Percentiles rank a stretch among this genome's conserved stretches.
phyloP scores from a whole-genome alignment of 148 eudicot genomes.

The Limonium bicolor region DNA sequence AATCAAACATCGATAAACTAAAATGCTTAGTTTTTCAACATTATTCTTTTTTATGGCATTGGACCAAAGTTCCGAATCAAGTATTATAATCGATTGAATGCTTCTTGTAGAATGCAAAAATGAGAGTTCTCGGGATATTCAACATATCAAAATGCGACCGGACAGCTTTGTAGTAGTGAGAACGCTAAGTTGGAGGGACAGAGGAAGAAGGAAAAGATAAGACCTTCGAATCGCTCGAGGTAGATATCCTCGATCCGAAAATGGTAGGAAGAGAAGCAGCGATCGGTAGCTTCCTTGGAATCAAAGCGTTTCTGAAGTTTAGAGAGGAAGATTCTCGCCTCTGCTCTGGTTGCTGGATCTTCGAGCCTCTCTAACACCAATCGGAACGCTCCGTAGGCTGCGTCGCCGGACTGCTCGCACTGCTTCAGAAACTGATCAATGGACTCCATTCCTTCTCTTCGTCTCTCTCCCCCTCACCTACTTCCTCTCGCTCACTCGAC shows the following conservation, averaged over 20 bases:
- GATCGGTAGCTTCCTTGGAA: slow-evolving; percentile 24
- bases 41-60: too few relatives aligned
- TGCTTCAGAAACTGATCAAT: slow-evolving; percentile 55
- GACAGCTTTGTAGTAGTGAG: too few relatives aligned
- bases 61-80: too few relatives aligned
- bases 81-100: too few relatives aligned
- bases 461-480: background rate
- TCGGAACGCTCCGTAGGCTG: slow-evolving; percentile 59
- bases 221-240: slow-evolving; percentile 54
- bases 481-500: too few relatives aligned
- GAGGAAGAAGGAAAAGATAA: background rate
- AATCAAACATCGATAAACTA: too few relatives aligned
- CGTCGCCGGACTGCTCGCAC: slow-evolving; percentile 78
- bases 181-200: too few relatives aligned
- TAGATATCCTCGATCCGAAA: slow-evolving; percentile 62
- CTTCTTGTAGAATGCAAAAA: too few relatives aligned
- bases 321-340: slow-evolving; percentile 59
- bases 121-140: too few relatives aligned
- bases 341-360: slow-evolving; percentile 45
- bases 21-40: too few relatives aligned
- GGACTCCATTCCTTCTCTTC: slow-evolving; percentile 7
- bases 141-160: too few relatives aligned
- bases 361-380: slow-evolving; percentile 70
- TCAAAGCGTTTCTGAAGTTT: slow-evolving; percentile 44
- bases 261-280: slow-evolving; percentile 53